These are phyloP conservation scores for Solanum ossicruentum DNA, from an alignment of 257 asterid species.

Conservation along the genomic window DNA sequence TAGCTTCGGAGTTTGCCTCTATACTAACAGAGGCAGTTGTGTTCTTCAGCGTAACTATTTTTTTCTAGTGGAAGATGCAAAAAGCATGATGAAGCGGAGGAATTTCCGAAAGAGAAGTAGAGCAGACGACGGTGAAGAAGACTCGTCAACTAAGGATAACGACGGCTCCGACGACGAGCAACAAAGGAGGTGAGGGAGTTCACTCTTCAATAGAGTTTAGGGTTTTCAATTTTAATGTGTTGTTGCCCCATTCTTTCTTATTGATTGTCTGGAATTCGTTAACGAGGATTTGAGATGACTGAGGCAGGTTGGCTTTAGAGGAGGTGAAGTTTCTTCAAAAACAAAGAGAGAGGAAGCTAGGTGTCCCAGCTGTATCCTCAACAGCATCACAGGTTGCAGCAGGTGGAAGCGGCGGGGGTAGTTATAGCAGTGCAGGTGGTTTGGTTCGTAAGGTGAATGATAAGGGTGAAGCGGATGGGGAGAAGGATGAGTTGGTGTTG, in stretches of 20 bases:
- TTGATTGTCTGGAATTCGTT: neutral
- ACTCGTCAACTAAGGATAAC: neutral
- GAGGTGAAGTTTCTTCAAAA: slow-evolving; percentile 92
- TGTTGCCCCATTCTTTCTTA: neutral
- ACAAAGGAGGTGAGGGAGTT: slow-evolving; percentile 14
- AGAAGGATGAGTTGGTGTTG: slow-evolving; percentile 89
- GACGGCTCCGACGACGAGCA: slow-evolving; percentile 17
- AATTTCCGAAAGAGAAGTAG: slow-evolving; percentile 71
- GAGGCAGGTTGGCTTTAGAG: slow-evolving; percentile 46
- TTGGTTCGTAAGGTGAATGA: slow-evolving; percentile 35
- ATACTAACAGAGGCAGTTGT: neutral
- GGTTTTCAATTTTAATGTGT: neutral
- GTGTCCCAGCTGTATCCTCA: slow-evolving; percentile 57
- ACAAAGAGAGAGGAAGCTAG: slow-evolving; percentile 78
- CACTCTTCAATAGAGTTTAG: neutral
- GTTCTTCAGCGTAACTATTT: neutral
- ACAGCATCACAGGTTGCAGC: slow-evolving; percentile 16
- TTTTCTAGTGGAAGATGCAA: neutral
- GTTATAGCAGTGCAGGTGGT: slow-evolving; percentile 10
- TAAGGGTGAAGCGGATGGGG: slow-evolving; percentile 58
- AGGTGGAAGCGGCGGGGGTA: slow-evolving; percentile 4
- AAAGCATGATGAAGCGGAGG: slow-evolving; percentile 37
- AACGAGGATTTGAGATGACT: neutral
- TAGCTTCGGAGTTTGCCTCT: no score
- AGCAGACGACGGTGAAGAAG: slow-evolving; percentile 31